Base-by-base conservation (phyloP, 208 protist species). In the Acanthamoeba polyphaga region DNA sequence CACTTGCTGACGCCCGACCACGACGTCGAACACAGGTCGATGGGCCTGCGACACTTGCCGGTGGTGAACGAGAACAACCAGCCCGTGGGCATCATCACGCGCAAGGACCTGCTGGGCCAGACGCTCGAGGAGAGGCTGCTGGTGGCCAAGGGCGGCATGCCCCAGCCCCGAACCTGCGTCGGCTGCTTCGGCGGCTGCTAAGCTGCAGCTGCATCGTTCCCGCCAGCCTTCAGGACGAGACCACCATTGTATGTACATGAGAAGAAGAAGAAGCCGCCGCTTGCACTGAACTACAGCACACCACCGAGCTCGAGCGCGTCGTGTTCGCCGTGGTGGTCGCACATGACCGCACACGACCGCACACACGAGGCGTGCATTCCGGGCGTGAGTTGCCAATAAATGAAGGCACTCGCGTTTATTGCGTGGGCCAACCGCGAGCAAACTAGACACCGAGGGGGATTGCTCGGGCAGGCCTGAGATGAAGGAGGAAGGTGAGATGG, bases 1-100 rank as follows among this genome's bases (percentile, higher is more conserved):
- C 55, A 60, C 19, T 5, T 8, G 19, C 55, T 60, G 55, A 60
- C 55, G 19, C 55, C 9, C 55, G 17, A 22, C 4, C 55, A 19
- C 53, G 53, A 58, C 55, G 55, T 49, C 12, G 46, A 13, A 13
- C 55, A 68, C 90, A 43, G 94, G 46, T 58, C 94, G 17, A 82
- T 96, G 38, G 95, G 95, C 58, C 49, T 96, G 43, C 60, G 95
- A 22, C 95, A 96, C 72, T 24, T 96, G 58, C n/a, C 93, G 27
- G 66, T 95, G 27, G 90, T 95, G 32, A 95, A 96, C 78, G 43
- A 66, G 49, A 43, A 13, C 27, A 62, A 96, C 34, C 88, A 82
- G 32, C 64, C 74, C 49, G 84, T 96, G 49, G 95, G 95, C 55
- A 96, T 96, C n/a, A 60, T 96, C 13, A 96, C 95, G 55, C 74